These are phyloP conservation scores for Cardiospermum halicacabum DNA, from an alignment of 345 rosid genomes.

Conservation along the genomic window DNA sequence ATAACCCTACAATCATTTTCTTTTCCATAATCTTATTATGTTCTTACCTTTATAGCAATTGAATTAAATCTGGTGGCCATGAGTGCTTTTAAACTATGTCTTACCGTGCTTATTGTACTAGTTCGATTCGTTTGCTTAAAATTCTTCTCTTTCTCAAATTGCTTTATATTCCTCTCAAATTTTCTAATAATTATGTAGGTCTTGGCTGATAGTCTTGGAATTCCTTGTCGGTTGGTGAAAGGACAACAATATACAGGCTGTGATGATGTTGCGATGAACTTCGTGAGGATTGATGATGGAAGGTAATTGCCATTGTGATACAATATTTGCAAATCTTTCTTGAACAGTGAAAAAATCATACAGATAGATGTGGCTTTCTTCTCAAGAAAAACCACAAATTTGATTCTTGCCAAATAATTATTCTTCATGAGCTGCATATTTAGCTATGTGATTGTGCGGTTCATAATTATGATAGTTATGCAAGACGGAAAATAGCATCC, in stretches of 20 bases:
- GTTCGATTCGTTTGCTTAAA: constrained; percentile 8
- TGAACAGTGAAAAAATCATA: constrained; percentile 6
- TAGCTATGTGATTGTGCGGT: not conserved
- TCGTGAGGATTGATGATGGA: constrained; percentile 84
- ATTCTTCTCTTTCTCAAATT: constrained; percentile 1
- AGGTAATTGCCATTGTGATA: constrained; percentile 43
- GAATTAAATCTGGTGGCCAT: not conserved
- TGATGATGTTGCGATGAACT: constrained; percentile 84
- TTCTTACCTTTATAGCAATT: constrained; percentile 2
- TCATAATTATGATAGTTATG: not conserved
- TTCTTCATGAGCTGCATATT: not conserved
- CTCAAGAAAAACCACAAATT: not conserved
- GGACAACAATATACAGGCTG: constrained; percentile 89
- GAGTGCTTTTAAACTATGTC: not conserved
- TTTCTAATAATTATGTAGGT: constrained; percentile 45
- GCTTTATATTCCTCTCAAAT: constrained; percentile 7
- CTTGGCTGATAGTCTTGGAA: constrained; percentile 80
- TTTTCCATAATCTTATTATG: not conserved
- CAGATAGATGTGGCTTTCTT: constrained; percentile 3
- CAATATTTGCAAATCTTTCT: not conserved
- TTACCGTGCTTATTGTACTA: not conserved
- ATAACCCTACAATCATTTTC: not conserved
- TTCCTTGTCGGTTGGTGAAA: constrained; percentile 88
- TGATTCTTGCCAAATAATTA: not conserved
- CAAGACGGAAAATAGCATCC: not conserved